Conservation (phyloP, 129 eudicot species). For the Escallonia rubra region DNA sequence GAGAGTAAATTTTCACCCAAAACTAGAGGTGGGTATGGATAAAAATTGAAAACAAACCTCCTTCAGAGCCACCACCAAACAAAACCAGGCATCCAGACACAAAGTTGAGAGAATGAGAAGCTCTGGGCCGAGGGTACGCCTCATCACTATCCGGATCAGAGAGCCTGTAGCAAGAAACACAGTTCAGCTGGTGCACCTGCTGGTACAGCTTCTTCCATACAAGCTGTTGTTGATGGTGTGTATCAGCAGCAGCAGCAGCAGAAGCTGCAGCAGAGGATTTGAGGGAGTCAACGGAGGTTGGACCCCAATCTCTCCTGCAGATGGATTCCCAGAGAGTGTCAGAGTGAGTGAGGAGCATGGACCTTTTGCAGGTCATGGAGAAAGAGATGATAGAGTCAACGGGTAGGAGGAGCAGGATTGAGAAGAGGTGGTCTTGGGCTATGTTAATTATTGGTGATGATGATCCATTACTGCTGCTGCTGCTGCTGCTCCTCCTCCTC, state of each 20-base stretch:
- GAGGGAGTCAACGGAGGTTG: constrained; percentile 37
- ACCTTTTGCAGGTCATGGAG: constrained; percentile 57
- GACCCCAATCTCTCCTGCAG: constrained; percentile 78
- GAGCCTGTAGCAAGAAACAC: constrained; percentile 51
- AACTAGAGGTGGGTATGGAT: too few relatives aligned
- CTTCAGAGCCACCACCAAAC: constrained; percentile 94
- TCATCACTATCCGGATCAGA: constrained; percentile 8
- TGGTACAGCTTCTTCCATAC: constrained; percentile 56
- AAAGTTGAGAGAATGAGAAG: constrained; percentile 88
- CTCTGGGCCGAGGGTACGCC: constrained; percentile 47
- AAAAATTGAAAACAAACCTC: constrained; percentile 43
- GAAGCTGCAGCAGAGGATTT: constrained; percentile 11
- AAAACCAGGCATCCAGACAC: constrained; percentile 64
- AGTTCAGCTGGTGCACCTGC: constrained; percentile 51
- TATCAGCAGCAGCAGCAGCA: neutral
- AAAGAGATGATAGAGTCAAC: constrained; percentile 66
- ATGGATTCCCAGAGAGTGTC: constrained; percentile 73
- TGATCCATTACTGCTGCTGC: constrained; percentile 21
- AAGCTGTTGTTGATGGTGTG: too few relatives aligned
- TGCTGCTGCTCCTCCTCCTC: constrained; percentile 16
- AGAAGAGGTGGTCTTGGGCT: constrained; percentile 71
- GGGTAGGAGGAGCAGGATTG: constrained; percentile 63
- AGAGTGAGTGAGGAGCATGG: constrained; percentile 35
- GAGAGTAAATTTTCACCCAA: neutral
- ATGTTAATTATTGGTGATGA: constrained; percentile 32